phyloP scores from a whole-genome alignment of 2,329 filamentous ascomycete genomes.

The Claviceps paspali region DNA sequence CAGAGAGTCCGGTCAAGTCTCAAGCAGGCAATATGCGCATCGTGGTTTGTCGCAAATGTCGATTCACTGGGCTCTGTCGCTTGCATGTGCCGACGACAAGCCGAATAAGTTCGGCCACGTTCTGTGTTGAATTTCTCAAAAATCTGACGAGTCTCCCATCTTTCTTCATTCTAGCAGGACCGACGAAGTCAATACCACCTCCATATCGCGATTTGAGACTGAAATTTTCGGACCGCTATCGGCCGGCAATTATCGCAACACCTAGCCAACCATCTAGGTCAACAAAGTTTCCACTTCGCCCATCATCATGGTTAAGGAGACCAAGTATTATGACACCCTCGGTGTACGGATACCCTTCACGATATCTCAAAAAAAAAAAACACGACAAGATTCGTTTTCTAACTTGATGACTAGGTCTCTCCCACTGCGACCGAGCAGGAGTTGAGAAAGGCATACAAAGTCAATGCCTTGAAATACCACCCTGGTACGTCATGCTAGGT shows the following conservation, averaged over 20 bases:
- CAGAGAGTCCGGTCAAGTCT: neutral
- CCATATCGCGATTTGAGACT: neutral
- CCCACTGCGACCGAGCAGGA: slow-evolving; percentile 70
- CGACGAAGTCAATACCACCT: neutral
- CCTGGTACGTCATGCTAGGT: slow-evolving; percentile 45
- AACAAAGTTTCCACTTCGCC: slow-evolving; percentile 5
- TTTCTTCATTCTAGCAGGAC: neutral
- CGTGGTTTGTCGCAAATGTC: neutral
- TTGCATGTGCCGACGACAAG: neutral
- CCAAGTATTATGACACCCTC: slow-evolving; percentile 63
- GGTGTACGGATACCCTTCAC: slow-evolving; percentile 41
- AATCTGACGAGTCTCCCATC: neutral
- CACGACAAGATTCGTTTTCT: neutral
- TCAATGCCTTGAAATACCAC: slow-evolving; percentile 68
- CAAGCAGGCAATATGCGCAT: neutral
- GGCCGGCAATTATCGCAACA: slow-evolving; percentile 2
- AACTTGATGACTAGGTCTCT: slow-evolving; percentile 41
- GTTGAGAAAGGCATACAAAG: slow-evolving; percentile 83
- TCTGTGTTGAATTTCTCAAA: neutral
- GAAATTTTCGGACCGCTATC: neutral
- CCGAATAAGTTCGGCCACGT: neutral
- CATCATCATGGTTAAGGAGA: slow-evolving; percentile 60
- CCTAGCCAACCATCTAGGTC: slow-evolving; percentile 1
- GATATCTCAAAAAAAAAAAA: neutral
- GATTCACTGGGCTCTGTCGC: neutral